Base-by-base conservation (phyloP, 139 green algal species). In the Tetraselmis striata region DNA sequence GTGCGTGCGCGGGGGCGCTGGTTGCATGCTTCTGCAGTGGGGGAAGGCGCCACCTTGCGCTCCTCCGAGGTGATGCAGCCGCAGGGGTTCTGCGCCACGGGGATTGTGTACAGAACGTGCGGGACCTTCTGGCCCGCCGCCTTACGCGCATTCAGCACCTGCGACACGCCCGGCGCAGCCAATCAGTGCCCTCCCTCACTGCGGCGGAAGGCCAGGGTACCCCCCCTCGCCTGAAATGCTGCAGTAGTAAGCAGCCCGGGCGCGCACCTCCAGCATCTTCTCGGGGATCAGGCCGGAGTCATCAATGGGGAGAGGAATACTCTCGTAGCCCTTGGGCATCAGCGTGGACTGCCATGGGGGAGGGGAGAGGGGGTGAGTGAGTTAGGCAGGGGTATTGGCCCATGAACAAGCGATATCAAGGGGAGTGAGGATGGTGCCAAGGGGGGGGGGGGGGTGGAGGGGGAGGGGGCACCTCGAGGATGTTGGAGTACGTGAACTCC, bases 51-150 rank as follows among this genome's bases (percentile, higher is more conserved):
- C 18, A 67, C 45, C 45, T 67, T 91, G 24, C 93, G 86, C 81
- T 88, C 77, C 28, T 82, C 0, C 0, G 82, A 27, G 74, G 90
- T 90, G 28, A 84, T 85, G 27, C 77, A 78, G 29, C 93, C 92
- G 23, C 92, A 95, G 26, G 93, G 92, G 85, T 96, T 96, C 45
- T 95, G 93, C 28, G 86, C 92, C 0, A 84, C 87, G 59, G 94
- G 94, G 24, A 96, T 89, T 32, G 84, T 91, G 86, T 97, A 97
- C 77, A 95, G 77, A 32, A 94, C 31, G 67, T 78, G 59, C 24
- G 86, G 84, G 0, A 30, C 75, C 0, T 67, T 67, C 45, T 67
- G 11, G 45, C 45, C 45, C 11, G 45, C 45, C 45, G 45, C 45
- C 45, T 67, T 67, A 18, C 45, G 45, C 45, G 45, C 45, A 18